Percentiles rank a stretch among this genome's conserved stretches.
Evolutionary conservation across 805 yeast species (phyloP).

Genomic region (Cyberlindnera maclurae): DNA sequence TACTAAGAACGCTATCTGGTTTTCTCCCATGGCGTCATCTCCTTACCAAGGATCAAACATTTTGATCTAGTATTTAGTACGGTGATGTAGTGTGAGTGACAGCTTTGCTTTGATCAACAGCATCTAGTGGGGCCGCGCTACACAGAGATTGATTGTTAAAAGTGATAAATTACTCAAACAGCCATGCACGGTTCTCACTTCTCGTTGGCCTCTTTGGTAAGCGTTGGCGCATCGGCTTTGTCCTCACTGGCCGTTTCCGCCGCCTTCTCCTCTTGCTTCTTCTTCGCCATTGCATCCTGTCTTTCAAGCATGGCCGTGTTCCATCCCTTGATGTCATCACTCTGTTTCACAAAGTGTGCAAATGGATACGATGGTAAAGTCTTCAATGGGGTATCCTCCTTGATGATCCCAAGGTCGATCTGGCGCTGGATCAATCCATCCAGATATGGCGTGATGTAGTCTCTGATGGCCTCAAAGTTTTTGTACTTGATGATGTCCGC

Average conservation of each 20-base stretch:
- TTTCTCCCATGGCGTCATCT: slow-evolving; percentile 25
- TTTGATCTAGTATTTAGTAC: background rate
- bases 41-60: slow-evolving; percentile 32
- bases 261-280: slow-evolving; percentile 8
- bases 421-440: slow-evolving; percentile 54
- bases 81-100: background rate
- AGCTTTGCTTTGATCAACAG: no score
- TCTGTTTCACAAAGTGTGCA: slow-evolving; percentile 41
- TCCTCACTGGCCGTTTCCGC: background rate
- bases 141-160: no score
- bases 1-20: slow-evolving; percentile 7
- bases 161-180: background rate
- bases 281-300: slow-evolving; percentile 18
- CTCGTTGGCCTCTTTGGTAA: slow-evolving; percentile 1
- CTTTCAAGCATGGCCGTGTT: slow-evolving; percentile 23
- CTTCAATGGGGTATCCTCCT: slow-evolving; percentile 47
- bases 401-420: slow-evolving; percentile 46
- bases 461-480: slow-evolving; percentile 50
- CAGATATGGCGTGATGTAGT: slow-evolving; percentile 51
- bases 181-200: background rate
- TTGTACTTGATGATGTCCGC: slow-evolving; percentile 59
- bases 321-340: slow-evolving; percentile 37
- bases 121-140: no score
- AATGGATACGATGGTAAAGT: slow-evolving; percentile 59
- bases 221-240: background rate